Evolutionary conservation across 345 rosid species (phyloP).

Genomic region (Leavenworthia alabamica): DNA sequence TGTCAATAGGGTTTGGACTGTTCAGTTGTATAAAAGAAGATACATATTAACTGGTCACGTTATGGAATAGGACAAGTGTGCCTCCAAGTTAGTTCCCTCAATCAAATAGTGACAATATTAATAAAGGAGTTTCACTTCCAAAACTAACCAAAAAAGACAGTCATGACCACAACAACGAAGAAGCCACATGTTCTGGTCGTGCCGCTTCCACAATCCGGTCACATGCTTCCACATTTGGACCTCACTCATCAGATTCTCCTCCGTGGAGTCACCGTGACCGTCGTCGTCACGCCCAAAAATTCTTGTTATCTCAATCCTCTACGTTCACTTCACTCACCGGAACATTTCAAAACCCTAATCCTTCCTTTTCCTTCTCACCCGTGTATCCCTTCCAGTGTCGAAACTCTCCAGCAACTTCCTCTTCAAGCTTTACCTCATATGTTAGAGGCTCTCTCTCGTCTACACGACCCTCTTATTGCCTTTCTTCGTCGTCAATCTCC

Average conservation of each 20-base stretch:
- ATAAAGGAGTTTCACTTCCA: no score
- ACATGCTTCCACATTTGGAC: conserved; percentile 63
- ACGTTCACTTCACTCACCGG: conserved; percentile 20
- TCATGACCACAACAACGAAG: not conserved
- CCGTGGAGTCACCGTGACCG: conserved; percentile 39
- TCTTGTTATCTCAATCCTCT: conserved; percentile 38
- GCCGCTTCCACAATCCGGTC: conserved; percentile 57
- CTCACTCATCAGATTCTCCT: conserved; percentile 42
- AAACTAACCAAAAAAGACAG: no score
- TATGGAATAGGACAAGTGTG: no score
- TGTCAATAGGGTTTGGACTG: no score
- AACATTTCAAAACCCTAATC: conserved; percentile 13
- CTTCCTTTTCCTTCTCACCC: conserved; percentile 23
- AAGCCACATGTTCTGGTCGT: conserved; percentile 45
- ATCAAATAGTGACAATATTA: no score
- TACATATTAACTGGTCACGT: no score
- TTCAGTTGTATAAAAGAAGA: no score
- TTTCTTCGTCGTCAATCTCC: conserved; percentile 46
- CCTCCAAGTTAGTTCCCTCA: no score
- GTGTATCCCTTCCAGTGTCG: conserved; percentile 9
- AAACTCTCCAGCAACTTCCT: conserved; percentile 14
- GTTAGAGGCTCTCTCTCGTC: conserved; percentile 18
- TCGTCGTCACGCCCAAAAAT: conserved; percentile 42
- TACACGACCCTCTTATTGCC: conserved; percentile 34
- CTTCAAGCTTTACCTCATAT: conserved; percentile 15